Evolutionary conservation across 2,329 filamentous ascomycete species (phyloP).

Genomic region (Nemania sp.): DNA sequence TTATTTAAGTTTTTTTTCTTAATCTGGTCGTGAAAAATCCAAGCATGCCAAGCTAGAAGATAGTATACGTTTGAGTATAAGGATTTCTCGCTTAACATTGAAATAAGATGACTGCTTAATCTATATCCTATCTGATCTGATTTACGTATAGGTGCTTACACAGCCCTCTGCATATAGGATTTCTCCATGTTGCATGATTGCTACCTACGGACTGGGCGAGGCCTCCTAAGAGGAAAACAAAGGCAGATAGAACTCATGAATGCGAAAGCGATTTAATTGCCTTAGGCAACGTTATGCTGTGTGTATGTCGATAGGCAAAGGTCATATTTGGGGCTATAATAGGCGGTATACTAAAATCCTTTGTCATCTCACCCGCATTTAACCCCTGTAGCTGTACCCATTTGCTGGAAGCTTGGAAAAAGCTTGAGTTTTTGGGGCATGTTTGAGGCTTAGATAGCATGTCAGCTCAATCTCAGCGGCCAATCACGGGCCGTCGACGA

Average conservation of each 20-base stretch:
- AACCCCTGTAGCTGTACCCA: background rate
- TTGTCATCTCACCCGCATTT: background rate
- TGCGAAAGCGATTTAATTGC: background rate
- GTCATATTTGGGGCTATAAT: background rate
- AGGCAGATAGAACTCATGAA: background rate
- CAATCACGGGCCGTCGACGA: slow-evolving; percentile 22
- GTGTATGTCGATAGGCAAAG: background rate
- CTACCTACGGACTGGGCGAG: background rate
- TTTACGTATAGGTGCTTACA: background rate
- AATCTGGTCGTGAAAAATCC: too few species aligned
- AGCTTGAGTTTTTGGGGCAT: slow-evolving; percentile 9
- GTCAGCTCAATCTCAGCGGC: slow-evolving; percentile 12
- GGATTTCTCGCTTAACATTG: background rate
- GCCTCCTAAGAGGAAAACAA: background rate
- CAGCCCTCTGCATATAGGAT: background rate
- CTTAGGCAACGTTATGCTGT: background rate
- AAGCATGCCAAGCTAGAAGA: background rate
- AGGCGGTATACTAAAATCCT: background rate
- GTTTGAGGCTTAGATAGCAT: slow-evolving; percentile 15
- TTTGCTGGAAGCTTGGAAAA: slow-evolving; percentile 16
- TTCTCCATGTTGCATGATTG: background rate
- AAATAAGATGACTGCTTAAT: background rate
- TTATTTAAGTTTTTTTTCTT: too few species aligned
- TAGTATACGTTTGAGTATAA: background rate
- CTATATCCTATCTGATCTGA: background rate